Evolutionary conservation across 1,139 yeast species (phyloP).

Genomic region (Wickerhamomyces sp.): DNA sequence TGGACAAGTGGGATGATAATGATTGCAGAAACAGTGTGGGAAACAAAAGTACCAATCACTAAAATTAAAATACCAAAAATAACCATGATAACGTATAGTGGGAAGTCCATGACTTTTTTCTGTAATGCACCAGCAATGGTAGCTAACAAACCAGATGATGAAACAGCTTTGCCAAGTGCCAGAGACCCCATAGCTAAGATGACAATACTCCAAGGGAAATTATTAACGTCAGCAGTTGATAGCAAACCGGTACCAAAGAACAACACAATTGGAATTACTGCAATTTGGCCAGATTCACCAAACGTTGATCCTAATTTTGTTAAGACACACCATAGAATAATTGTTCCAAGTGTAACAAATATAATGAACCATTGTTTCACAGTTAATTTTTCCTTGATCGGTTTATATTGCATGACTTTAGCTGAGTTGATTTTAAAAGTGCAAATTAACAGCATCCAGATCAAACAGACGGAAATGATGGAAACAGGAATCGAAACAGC

Average conservation of each 20-base stretch:
- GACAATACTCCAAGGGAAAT: slow-evolving; percentile 75
- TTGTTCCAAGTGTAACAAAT: slow-evolving; percentile 47
- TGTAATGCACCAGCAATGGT: slow-evolving; percentile 60
- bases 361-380: slow-evolving; percentile 62
- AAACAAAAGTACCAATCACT: slow-evolving; percentile 69
- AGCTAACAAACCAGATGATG: slow-evolving; percentile 62
- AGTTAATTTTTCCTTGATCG: slow-evolving; percentile 56
- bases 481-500: slow-evolving; percentile 66
- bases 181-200: slow-evolving; percentile 78
- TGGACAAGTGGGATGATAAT: slow-evolving; percentile 66
- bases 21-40: slow-evolving; percentile 75
- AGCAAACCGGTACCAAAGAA: slow-evolving; percentile 70
- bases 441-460: slow-evolving; percentile 55
- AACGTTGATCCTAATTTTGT: slow-evolving; percentile 49
- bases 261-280: slow-evolving; percentile 59
- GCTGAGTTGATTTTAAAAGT: slow-evolving; percentile 48
- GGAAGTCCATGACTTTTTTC: slow-evolving; percentile 48
- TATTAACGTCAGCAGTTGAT: slow-evolving; percentile 61
- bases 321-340: slow-evolving; percentile 68
- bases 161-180: slow-evolving; percentile 70
- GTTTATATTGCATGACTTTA: slow-evolving; percentile 43
- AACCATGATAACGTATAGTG: slow-evolving; percentile 55
- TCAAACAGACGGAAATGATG: slow-evolving; percentile 44
- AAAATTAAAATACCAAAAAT: slow-evolving; percentile 64
- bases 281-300: slow-evolving; percentile 71